A percentile compares a stretch with the other conserved stretches of the same genome.
Conservation (phyloP, 1,284 basidiomycete species). For the Inonotus hispidus region DNA sequence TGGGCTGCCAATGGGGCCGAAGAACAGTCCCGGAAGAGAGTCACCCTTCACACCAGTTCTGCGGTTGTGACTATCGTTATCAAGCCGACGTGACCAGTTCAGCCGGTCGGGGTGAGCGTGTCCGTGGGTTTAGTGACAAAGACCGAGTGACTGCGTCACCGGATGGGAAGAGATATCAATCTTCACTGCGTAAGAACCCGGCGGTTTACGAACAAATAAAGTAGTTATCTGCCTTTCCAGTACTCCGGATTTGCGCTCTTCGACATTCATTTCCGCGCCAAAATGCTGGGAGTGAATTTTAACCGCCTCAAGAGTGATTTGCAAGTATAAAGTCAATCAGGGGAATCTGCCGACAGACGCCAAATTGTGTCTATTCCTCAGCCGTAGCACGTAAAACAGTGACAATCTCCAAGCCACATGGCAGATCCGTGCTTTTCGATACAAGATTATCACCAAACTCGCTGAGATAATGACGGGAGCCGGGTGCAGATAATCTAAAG, state of each 20-base stretch:
- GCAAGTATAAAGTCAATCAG: slow-evolving; percentile 3
- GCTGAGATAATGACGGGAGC: background rate
- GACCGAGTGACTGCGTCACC: background rate
- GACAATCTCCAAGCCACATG: background rate
- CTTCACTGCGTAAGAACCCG: background rate
- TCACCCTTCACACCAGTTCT: slow-evolving; percentile 4
- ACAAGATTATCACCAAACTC: background rate
- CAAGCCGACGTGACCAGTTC: background rate
- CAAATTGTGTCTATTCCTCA: background rate
- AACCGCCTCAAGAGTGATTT: background rate
- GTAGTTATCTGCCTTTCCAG: background rate
- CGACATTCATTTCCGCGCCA: background rate
- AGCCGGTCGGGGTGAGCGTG: background rate
- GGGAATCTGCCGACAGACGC: background rate
- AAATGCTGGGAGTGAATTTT: background rate
- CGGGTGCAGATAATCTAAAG: background rate
- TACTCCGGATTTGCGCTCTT: background rate
- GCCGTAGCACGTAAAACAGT: background rate
- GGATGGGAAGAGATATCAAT: background rate
- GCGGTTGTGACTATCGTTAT: background rate
- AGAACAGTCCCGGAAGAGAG: background rate
- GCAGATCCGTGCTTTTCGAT: background rate
- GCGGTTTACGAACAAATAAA: background rate
- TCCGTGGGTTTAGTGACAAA: background rate
- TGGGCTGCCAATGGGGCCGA: background rate